Evolutionary conservation across 2,329 filamentous ascomycete species (phyloP).

Genomic region (Penicillium sp.): DNA sequence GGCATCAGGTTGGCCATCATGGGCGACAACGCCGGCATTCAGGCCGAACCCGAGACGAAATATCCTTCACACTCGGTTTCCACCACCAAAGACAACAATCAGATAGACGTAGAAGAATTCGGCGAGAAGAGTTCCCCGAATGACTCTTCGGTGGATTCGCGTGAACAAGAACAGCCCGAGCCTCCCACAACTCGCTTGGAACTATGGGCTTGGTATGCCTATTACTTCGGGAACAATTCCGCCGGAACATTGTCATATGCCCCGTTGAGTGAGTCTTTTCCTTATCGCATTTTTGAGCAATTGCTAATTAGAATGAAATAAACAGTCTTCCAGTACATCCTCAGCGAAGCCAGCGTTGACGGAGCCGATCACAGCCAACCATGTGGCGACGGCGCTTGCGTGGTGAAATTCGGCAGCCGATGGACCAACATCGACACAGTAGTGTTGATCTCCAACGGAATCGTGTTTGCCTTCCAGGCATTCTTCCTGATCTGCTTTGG

Average conservation of each 20-base stretch:
- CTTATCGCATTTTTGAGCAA: background rate
- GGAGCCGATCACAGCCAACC: background rate
- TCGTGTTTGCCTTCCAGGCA: slow-evolving; percentile 4
- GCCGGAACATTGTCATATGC: slow-evolving; percentile 2
- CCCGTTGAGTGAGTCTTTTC: background rate
- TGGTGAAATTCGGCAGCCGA: slow-evolving; percentile 1
- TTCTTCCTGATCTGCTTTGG: slow-evolving; percentile 4
- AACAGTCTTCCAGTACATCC: background rate
- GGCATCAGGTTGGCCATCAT: too few relatives aligned
- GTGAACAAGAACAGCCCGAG: background rate
- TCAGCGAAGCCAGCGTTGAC: background rate
- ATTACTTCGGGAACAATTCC: slow-evolving; percentile 4
- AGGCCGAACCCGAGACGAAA: background rate
- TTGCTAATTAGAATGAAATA: background rate
- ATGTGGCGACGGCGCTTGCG: background rate
- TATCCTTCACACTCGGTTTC: too few relatives aligned
- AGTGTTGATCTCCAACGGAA: background rate
- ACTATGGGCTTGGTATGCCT: slow-evolving; percentile 1
- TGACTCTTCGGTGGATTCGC: background rate
- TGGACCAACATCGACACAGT: slow-evolving; percentile 3
- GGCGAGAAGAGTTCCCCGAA: background rate
- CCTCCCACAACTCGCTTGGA: slow-evolving; percentile 1
- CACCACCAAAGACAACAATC: slow-evolving; percentile 1
- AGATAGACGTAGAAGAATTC: background rate
- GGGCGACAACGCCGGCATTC: background rate